These are phyloP conservation scores for Gamsiella multidivaricata DNA, from an alignment of 192 early-diverging fungal species.

Conservation along the genomic window DNA sequence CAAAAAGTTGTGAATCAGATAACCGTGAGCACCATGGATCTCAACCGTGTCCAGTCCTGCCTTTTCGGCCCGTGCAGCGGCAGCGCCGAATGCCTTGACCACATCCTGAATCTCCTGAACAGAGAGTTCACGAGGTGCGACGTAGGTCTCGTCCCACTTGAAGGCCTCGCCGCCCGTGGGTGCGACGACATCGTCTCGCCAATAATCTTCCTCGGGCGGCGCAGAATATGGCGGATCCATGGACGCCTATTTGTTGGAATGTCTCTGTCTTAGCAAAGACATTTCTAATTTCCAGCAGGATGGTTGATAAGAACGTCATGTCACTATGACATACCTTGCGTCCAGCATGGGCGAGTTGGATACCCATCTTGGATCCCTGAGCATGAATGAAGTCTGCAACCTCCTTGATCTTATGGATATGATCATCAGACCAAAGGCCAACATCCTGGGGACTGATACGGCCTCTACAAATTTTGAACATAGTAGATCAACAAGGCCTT, in stretches of 20 bases:
- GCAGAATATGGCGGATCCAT: conserved; percentile 8
- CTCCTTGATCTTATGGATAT: conserved; percentile 68
- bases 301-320: background rate
- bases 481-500: background rate
- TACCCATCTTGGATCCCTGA: conserved; percentile 68
- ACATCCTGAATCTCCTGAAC: conserved; percentile 75
- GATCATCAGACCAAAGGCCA: conserved; percentile 89
- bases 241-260: conserved; percentile 2
- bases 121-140: conserved; percentile 68
- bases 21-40: conserved; percentile 93
- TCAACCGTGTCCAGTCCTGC: conserved; percentile 95
- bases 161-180: conserved; percentile 63
- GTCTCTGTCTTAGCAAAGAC: no score
- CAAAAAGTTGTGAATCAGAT: conserved; percentile 84
- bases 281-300: no score
- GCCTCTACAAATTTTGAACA: conserved; percentile 57
- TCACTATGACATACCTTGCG: conserved; percentile 39
- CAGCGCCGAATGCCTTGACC: conserved; percentile 68
- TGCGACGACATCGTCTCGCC: conserved; percentile 76
- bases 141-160: conserved; percentile 49
- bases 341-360: conserved; percentile 89
- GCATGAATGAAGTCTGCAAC: conserved; percentile 73
- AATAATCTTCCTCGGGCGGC: conserved; percentile 34
- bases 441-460: conserved; percentile 80
- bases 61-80: conserved; percentile 75